Base-by-base conservation (phyloP, 306 rosid species). In the Dicorynia guianensis region DNA sequence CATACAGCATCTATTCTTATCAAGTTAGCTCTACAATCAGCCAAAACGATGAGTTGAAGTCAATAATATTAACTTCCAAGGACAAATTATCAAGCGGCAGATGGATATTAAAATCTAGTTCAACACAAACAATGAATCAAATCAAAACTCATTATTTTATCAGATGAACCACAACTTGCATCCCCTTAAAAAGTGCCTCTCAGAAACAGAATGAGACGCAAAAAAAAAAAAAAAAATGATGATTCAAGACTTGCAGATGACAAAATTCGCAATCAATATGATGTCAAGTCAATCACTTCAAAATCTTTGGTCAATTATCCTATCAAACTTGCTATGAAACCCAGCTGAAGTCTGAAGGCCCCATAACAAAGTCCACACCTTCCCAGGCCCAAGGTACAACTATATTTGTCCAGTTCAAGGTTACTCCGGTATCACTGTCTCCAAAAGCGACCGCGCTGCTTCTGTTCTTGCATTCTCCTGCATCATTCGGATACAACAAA, bases 391-490 rank as follows among this genome's bases (percentile, higher is more conserved):
- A 13, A 49, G 44, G 43, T 40, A 19, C 43, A 7, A 15, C 30
- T 15, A 42, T 13, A 8, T 40, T 12, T 53, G 5, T 43, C 63
- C 42, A 5, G 46, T 61, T 69, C 79, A 57, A 78, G 75, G 72
- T 70, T 36, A 55, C 11, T 55, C 76, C 8, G 42, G 63, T 17
- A 68, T 90, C 80, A 88, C 15, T 84, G 89, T 77, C 47, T 83
- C 94, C 94, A 87, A 43, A 89, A 35, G 47, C 84, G 83, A 69
- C 91, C 85, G 3, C 81, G 89, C 81, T 88, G 91, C 85, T 85
- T 89, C 80, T 87, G 87, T 70, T 85, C 89, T 81, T 89, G 90
- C 78, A 85, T 67, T 75, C 68, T 77, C 88, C 94, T 89, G 84
- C 78, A 74, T 70, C 49, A 40, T 12, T 15, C 40, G 5, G n/a